Percentiles rank a stretch among this genome's conserved stretches.
phyloP scores from a whole-genome alignment of 192 early-diverging fungal species.

The Coemansia sp. region DNA sequence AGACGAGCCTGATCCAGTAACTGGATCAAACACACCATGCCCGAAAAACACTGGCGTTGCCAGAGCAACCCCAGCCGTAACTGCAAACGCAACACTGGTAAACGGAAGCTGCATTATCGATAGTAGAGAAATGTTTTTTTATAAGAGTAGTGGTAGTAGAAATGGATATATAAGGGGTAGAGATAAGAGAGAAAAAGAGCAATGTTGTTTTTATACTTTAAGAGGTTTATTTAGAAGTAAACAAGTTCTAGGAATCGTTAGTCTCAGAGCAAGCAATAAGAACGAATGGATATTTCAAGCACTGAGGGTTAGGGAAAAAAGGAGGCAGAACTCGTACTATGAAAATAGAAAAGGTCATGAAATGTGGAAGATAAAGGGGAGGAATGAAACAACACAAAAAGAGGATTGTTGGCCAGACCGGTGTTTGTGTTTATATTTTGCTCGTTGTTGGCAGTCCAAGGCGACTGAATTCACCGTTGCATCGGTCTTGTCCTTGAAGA shows the following conservation, averaged over 20 bases:
- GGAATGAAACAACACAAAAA: not conserved
- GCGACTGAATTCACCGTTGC: not conserved
- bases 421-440: not conserved
- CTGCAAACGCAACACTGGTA: not conserved
- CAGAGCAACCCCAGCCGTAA: conserved; percentile 6
- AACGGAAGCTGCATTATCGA: conserved; percentile 14
- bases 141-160: too few species aligned
- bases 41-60: conserved; percentile 28
- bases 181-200: too few species aligned
- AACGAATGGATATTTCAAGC: too few species aligned
- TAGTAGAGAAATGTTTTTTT: not conserved
- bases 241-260: too few species aligned
- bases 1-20: conserved; percentile 29
- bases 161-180: too few species aligned
- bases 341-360: not conserved
- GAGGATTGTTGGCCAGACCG: not conserved
- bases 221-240: too few species aligned
- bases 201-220: too few species aligned
- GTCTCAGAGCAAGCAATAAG: too few species aligned
- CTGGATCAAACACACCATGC: conserved; percentile 18
- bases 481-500: not conserved
- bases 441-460: not conserved
- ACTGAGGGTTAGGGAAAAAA: not conserved
- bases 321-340: not conserved
- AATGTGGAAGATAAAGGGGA: not conserved